phyloP scores from a whole-genome alignment of 495 filamentous ascomycete species.

The Aspergillus wentii region DNA sequence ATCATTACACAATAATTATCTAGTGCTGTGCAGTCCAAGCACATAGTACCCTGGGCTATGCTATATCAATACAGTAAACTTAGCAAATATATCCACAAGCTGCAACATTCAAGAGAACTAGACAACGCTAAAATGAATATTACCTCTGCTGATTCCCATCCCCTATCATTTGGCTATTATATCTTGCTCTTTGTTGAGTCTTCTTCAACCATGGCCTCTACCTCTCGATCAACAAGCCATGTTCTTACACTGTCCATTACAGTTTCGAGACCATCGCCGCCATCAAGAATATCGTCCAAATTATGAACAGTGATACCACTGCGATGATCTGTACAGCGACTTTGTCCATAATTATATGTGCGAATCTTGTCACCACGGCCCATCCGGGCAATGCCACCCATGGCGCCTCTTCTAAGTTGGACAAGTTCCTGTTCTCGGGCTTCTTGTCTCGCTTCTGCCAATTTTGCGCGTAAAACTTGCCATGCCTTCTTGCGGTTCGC shows the following conservation, averaged over 20 bases:
- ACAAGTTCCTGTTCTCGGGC: constrained; percentile 79
- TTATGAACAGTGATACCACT: constrained; percentile 79
- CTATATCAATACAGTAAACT: constrained; percentile 7
- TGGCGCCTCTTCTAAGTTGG: constrained; percentile 63
- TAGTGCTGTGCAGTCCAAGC: too few species aligned
- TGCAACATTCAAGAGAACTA: too few species aligned
- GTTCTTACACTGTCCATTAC: constrained; percentile 75
- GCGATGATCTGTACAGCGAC: constrained; percentile 90
- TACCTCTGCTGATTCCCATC: too few species aligned
- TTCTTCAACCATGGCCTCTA: constrained; percentile 58
- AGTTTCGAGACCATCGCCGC: constrained; percentile 64
- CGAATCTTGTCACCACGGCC: constrained; percentile 89
- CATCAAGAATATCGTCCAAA: constrained; percentile 72
- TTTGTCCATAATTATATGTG: constrained; percentile 93
- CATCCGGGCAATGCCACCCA: constrained; percentile 72
- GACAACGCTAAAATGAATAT: not conserved
- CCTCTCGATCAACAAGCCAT: constrained; percentile 76
- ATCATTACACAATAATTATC: too few species aligned
- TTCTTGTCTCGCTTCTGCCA: constrained; percentile 77
- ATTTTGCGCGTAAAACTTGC: constrained; percentile 72
- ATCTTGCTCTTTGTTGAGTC: constrained; percentile 27
- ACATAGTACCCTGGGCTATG: too few species aligned
- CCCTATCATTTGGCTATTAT: too few species aligned
- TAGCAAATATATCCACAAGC: not conserved
- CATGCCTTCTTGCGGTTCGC: constrained; percentile 84